phyloP scores from a whole-genome alignment of 306 rosid genomes.

The Erythrophleum fordii region DNA sequence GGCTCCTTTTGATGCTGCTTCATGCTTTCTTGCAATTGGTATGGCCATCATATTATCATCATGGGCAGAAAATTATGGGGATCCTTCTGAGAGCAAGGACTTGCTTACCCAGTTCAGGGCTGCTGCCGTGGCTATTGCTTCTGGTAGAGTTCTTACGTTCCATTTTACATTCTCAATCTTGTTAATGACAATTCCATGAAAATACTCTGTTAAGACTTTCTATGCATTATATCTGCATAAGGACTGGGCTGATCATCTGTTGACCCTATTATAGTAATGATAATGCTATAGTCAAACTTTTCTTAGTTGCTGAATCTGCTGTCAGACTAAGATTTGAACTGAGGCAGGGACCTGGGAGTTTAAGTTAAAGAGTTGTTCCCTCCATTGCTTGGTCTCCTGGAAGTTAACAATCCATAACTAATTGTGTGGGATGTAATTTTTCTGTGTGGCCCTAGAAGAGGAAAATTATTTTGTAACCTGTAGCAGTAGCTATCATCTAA shows the following conservation, averaged over 20 bases:
- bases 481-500: conserved; percentile 15
- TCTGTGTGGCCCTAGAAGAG: neutral
- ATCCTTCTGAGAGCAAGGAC: conserved; percentile 82
- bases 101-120: conserved; percentile 83
- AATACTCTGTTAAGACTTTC: conserved; percentile 27
- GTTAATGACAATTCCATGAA: conserved; percentile 22
- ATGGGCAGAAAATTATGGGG: conserved; percentile 93
- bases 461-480: neutral
- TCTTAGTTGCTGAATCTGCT: neutral
- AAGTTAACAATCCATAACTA: conserved; percentile 9
- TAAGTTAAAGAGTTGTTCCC: neutral
- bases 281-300: neutral
- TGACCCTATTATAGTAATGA: conserved; percentile 4
- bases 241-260: conserved; percentile 18
- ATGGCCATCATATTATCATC: conserved; percentile 81
- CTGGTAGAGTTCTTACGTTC: conserved; percentile 58
- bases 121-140: conserved; percentile 94
- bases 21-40: conserved; percentile 94
- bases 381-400: conserved; percentile 7
- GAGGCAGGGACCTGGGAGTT: conserved; percentile 5
- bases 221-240: neutral
- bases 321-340: neutral
- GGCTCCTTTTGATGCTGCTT: conserved; percentile 98
- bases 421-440: neutral
- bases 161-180: neutral